Conservation (phyloP, 768 basidiomycete species). For the Favolaschia claudopus region DNA sequence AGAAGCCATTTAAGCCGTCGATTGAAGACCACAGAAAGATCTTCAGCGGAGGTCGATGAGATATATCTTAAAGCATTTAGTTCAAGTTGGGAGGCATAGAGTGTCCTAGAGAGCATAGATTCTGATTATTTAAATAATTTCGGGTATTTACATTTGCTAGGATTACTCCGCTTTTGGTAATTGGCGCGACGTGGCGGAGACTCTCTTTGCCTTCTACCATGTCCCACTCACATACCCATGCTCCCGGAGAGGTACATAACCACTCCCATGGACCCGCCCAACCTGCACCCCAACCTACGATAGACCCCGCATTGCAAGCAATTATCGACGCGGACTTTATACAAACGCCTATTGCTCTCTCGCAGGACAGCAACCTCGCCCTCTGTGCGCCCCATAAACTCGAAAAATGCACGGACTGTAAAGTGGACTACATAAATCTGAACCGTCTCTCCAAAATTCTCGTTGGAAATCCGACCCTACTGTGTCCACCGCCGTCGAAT, state of each 20-base stretch:
- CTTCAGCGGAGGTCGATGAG: neutral
- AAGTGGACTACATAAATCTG: constrained; percentile 73
- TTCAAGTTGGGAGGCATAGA: no score
- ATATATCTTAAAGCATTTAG: no score
- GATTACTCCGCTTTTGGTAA: neutral
- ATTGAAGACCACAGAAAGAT: neutral
- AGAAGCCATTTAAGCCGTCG: constrained; percentile 57
- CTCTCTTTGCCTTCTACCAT: constrained; percentile 42
- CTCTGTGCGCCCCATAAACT: constrained; percentile 72
- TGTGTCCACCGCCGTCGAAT: constrained; percentile 84
- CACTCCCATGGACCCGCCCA: constrained; percentile 56
- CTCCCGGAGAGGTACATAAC: constrained; percentile 59
- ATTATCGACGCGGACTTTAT: constrained; percentile 77
- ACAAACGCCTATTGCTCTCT: constrained; percentile 63
- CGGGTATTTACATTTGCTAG: neutral
- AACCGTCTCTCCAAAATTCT: constrained; percentile 82
- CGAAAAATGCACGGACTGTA: constrained; percentile 79
- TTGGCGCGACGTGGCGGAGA: constrained; percentile 14
- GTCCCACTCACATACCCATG: constrained; percentile 74
- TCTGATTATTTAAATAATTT: no score
- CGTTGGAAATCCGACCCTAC: constrained; percentile 69
- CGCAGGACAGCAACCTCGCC: constrained; percentile 59
- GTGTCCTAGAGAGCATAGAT: no score
- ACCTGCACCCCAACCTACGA: constrained; percentile 50
- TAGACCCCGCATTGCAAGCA: constrained; percentile 76